These are phyloP conservation scores for Penicillium dipodomyicola DNA, from an alignment of 495 filamentous ascomycete species.

Conservation along the genomic window DNA sequence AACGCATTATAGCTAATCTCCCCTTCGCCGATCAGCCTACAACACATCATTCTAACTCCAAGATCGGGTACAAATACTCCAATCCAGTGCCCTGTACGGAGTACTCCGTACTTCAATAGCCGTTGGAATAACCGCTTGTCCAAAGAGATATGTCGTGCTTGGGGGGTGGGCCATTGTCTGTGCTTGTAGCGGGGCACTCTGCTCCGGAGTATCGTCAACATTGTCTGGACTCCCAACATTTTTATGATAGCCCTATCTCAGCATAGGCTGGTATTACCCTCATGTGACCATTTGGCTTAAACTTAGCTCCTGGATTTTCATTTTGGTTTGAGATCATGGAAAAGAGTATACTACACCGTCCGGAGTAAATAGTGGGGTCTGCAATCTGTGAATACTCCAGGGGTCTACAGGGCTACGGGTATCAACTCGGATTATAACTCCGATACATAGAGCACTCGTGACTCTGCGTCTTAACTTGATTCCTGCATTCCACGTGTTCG, in stretches of 20 bases:
- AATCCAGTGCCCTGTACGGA: neutral
- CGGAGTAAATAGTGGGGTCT: neutral
- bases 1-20: neutral
- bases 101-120: slow-evolving; percentile 14
- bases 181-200: slow-evolving; percentile 8
- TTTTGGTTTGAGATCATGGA: too few relatives aligned
- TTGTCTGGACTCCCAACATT: too few relatives aligned
- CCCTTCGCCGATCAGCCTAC: neutral
- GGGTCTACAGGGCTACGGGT: neutral
- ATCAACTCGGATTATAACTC: neutral
- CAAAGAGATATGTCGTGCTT: neutral
- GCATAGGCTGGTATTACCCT: neutral
- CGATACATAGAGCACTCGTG: neutral
- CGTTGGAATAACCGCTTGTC: slow-evolving; percentile 13
- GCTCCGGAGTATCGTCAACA: slow-evolving; percentile 4
- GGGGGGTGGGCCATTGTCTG: slow-evolving; percentile 1
- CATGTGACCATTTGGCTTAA: neutral
- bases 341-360: neutral
- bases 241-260: neutral
- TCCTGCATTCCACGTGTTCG: neutral
- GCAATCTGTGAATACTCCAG: neutral
- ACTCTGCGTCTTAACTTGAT: neutral
- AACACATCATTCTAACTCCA: neutral
- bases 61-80: neutral
- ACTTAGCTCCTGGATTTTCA: neutral